Conservation (phyloP, 2,329 filamentous ascomycete genomes). For the Geosmithia flava region DNA sequence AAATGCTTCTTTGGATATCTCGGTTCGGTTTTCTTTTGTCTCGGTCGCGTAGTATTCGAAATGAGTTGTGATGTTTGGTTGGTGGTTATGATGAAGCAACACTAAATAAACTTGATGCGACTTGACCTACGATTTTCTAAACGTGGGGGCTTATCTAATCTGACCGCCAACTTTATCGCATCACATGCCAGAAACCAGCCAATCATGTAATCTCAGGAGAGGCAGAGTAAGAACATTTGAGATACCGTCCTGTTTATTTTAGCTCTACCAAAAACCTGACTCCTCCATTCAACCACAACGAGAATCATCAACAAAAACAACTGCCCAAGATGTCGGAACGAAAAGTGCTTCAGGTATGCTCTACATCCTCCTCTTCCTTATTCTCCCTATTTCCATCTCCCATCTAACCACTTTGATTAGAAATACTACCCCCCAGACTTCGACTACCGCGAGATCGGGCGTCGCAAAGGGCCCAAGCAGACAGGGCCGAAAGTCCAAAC, state of each 20-base stretch:
- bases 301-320: background rate
- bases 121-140: too few relatives aligned
- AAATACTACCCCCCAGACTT: constrained; percentile 69
- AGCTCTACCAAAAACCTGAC: background rate
- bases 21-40: background rate
- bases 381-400: background rate
- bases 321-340: constrained; percentile 60
- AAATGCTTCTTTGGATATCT: too few relatives aligned
- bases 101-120: too few relatives aligned
- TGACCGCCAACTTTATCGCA: too few relatives aligned
- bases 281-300: background rate
- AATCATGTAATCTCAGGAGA: too few relatives aligned
- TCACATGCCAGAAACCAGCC: too few relatives aligned
- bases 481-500: constrained; percentile 72
- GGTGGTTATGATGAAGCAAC: background rate
- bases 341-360: constrained; percentile 52
- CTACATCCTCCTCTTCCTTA: background rate
- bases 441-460: constrained; percentile 70
- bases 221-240: too few relatives aligned
- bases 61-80: background rate
- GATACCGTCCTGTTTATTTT: too few relatives aligned
- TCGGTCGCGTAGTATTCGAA: background rate
- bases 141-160: too few relatives aligned
- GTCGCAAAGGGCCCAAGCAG: constrained; percentile 56
- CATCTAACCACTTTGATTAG: constrained; percentile 10